Base-by-base conservation (phyloP, 179 eudicot species). In the Camellia oleifera region DNA sequence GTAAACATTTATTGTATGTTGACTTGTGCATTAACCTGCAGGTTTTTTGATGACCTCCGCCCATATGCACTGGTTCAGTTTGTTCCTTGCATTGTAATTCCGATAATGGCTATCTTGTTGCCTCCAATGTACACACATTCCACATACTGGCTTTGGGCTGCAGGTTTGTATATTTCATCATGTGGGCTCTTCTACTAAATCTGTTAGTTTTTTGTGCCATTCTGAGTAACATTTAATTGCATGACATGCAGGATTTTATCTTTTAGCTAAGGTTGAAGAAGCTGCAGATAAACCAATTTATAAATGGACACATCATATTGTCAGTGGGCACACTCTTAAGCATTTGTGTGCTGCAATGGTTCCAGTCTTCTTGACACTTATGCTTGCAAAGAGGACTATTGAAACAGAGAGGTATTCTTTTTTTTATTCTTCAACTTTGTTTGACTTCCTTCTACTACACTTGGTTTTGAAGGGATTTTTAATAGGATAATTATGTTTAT, bases 121-220 rank as follows among this genome's bases (percentile, higher is more conserved):
- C 99, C 98, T 83, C 97, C 99, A 50, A 95, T 93, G 99, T 95
- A 95, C 78, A 92, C 99, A 13, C 98, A 95, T 83, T 95, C 99
- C 64, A 72, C 93, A 42, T 95, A 91, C 85, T 95, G 99, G 99
- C 95, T 95, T n/a, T 92, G 98, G 99, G 99, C 99, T 78, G 97
- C 98, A 86, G 99, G 99, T 95, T 78, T 81, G 85, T 78, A 17
- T 42, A 44, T 53, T 23, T 75, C 61, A 67, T 42, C 44, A 46
- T 42, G 58, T 48, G 52, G 66, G 54, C 20, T 79, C 42, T 69
- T 46, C 17, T 83, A 8, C n/a, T 32, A 17, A 10, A 18, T 32
- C 32, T 17, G 68, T 40, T 68, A 4, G 74, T 81, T 75, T 23
- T 75, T 77, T 65, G 42, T 56, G 26, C 32, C 26, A 32, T 62